Conservation (phyloP, 495 filamentous ascomycete genomes). For the Podospora pseudoanserina region DNA sequence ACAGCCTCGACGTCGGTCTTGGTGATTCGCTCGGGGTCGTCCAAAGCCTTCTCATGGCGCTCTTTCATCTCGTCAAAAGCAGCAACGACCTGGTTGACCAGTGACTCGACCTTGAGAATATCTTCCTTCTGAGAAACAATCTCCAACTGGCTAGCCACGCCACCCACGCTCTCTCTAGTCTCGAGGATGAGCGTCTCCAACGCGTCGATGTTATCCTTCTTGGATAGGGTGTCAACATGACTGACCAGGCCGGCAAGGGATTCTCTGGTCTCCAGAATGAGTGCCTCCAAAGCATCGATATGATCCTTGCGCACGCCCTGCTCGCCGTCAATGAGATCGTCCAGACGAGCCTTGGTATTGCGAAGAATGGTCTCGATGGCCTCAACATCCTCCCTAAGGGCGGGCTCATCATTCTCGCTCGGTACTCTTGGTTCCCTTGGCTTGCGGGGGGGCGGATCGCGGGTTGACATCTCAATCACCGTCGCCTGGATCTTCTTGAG, state of each 20-base stretch:
- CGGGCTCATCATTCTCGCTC: slow-evolving; percentile 27
- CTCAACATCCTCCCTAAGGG: slow-evolving; percentile 71
- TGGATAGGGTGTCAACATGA: slow-evolving; percentile 58
- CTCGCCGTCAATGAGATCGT: slow-evolving; percentile 67
- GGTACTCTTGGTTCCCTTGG: slow-evolving; percentile 1
- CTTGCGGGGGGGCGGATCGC: slow-evolving; percentile 24
- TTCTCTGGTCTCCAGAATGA: slow-evolving; percentile 69
- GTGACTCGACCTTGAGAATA: slow-evolving; percentile 65
- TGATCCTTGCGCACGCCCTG: slow-evolving; percentile 67
- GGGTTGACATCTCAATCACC: slow-evolving; percentile 29
- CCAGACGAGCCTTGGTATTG: slow-evolving; percentile 77
- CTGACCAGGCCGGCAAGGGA: slow-evolving; percentile 55
- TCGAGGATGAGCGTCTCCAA: slow-evolving; percentile 66
- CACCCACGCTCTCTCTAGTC: slow-evolving; percentile 62
- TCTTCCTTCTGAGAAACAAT: slow-evolving; percentile 71
- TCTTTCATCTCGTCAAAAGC: slow-evolving; percentile 75
- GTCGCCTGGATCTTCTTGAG: slow-evolving; percentile 37
- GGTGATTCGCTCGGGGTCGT: slow-evolving; percentile 61
- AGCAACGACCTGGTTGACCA: slow-evolving; percentile 69
- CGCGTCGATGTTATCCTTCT: slow-evolving; percentile 67
- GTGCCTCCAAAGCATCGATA: slow-evolving; percentile 65
- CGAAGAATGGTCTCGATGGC: slow-evolving; percentile 84
- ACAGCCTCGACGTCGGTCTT: slow-evolving; percentile 77
- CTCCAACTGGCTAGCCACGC: slow-evolving; percentile 55
- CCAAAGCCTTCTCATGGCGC: slow-evolving; percentile 57